Percentiles rank a stretch among this genome's conserved stretches.
Conservation (phyloP, 2,329 filamentous ascomycete genomes). For the Pseudocercospora ulei region DNA sequence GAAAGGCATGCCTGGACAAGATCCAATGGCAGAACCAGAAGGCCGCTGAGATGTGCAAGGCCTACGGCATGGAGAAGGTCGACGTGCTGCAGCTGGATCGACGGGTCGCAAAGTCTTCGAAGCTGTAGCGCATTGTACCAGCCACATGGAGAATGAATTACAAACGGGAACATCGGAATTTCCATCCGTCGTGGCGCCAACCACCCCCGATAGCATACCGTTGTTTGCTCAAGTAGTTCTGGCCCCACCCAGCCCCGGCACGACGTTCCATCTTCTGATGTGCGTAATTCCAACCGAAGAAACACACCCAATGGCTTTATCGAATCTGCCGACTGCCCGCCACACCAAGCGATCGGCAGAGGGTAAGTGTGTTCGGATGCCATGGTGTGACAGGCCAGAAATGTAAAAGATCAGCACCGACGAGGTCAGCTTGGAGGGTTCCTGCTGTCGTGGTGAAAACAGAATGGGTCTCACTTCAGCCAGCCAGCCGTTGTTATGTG, state of each 20-base stretch:
- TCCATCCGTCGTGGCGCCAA: no score
- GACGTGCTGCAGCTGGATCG: slow-evolving; percentile 39
- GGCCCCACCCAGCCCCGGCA: background rate
- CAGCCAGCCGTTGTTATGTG: no score
- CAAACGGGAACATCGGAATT: no score
- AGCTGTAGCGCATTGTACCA: slow-evolving; percentile 32
- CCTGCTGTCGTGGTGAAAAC: slow-evolving; percentile 4
- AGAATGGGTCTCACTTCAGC: background rate
- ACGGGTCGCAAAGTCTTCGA: slow-evolving; percentile 32
- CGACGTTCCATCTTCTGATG: background rate
- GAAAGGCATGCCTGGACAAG: slow-evolving; percentile 50
- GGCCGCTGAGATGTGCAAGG: slow-evolving; percentile 55
- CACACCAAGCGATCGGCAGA: slow-evolving; percentile 1
- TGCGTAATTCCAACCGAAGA: slow-evolving; percentile 7
- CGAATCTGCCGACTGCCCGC: slow-evolving; percentile 5
- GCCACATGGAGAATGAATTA: no score
- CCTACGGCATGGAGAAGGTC: slow-evolving; percentile 44
- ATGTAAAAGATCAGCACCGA: background rate
- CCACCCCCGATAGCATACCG: no score
- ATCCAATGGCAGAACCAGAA: slow-evolving; percentile 56
- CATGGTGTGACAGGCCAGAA: background rate
- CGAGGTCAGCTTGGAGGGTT: slow-evolving; percentile 1
- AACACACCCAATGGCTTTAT: background rate
- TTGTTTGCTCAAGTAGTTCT: background rate
- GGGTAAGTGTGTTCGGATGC: no score